Conservation (phyloP, 257 asterid species). For the Solanum habrochaites region DNA sequence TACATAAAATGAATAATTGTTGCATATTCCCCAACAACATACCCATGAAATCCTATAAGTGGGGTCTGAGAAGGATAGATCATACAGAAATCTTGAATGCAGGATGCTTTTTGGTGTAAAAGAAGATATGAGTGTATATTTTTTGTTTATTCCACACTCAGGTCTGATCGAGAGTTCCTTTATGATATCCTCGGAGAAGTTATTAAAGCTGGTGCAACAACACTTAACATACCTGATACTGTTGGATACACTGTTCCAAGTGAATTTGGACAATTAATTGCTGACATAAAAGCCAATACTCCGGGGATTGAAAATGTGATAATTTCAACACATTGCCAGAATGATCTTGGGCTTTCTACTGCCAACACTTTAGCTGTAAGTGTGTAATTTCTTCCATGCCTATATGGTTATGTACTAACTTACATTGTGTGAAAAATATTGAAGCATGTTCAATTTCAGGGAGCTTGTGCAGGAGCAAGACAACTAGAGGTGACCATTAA, state of each 20-base stretch:
- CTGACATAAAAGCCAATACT: slow-evolving; percentile 77
- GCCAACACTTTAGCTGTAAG: slow-evolving; percentile 79
- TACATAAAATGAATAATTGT: neutral
- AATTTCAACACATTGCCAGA: slow-evolving; percentile 92
- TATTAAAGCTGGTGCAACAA: slow-evolving; percentile 90
- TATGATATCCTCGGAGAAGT: slow-evolving; percentile 85
- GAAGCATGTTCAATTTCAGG: slow-evolving; percentile 34
- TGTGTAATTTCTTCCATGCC: neutral
- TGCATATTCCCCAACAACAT: neutral
- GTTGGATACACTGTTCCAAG: slow-evolving; percentile 68
- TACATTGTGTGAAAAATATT: neutral
- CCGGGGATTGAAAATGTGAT: slow-evolving; percentile 80
- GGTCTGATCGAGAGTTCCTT: slow-evolving; percentile 78
- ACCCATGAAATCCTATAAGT: neutral
- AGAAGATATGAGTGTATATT: neutral
- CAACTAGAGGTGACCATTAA: slow-evolving; percentile 92
- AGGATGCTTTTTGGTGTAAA: neutral
- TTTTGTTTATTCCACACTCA: slow-evolving; percentile 15
- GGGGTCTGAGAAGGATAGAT: neutral
- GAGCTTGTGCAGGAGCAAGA: slow-evolving; percentile 93
- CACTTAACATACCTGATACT: slow-evolving; percentile 94
- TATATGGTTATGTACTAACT: neutral
- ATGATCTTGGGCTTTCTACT: slow-evolving; percentile 92
- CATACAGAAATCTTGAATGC: neutral
- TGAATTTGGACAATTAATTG: slow-evolving; percentile 79